phyloP scores from a whole-genome alignment of 208 protist genomes.

The Porcisia hertigi region DNA sequence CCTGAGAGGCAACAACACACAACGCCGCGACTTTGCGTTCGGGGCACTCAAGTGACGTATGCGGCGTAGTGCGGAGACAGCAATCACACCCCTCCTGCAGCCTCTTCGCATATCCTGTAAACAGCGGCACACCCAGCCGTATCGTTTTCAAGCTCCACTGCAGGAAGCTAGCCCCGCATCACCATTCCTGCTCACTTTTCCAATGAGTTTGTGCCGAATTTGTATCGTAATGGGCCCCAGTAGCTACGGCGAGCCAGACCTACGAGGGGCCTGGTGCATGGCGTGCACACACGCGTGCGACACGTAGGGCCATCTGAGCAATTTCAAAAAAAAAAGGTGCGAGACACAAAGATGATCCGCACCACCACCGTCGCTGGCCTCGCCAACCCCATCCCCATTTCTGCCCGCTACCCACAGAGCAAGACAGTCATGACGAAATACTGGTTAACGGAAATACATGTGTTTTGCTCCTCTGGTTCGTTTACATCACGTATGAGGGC shows the following conservation, averaged over 20 bases:
- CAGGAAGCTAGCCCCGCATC: neutral
- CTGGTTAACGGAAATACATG: slow-evolving; percentile 2
- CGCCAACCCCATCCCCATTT: neutral
- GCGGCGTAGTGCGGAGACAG: neutral
- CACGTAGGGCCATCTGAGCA: neutral
- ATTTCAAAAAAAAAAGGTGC: neutral
- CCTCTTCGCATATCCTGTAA: neutral
- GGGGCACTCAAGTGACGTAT: neutral
- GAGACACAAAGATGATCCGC: neutral
- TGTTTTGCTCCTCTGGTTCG: neutral
- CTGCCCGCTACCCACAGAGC: neutral
- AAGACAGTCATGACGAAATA: neutral
- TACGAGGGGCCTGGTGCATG: neutral
- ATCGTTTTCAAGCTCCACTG: neutral
- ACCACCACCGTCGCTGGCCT: neutral
- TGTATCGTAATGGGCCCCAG: neutral
- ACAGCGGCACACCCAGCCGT: neutral
- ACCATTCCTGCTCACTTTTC: neutral
- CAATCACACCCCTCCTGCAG: neutral
- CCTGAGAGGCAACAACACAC: neutral
- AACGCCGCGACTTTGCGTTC: neutral
- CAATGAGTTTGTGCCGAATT: neutral
- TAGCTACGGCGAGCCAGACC: neutral
- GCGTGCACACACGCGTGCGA: neutral
- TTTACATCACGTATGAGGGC: slow-evolving; percentile 4